Base-by-base conservation (phyloP, 2,329 filamentous ascomycete genomes). In the Lachnellula suecica region DNA sequence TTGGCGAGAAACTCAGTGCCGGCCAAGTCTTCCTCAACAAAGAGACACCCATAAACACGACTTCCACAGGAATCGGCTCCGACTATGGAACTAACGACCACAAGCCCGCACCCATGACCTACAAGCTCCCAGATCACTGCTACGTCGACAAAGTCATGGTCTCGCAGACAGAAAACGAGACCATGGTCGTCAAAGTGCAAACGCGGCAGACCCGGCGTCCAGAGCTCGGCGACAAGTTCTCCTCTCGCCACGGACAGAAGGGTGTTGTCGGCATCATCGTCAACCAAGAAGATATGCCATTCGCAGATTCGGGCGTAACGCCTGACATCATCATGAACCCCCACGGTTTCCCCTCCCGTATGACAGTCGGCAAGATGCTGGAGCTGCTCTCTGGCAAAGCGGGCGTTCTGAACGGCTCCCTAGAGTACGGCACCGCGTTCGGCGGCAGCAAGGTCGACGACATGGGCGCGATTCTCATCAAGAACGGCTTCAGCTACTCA, bases 241-340 rank as follows among this genome's bases (percentile, higher is more conserved):
- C 92, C 1, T 99, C 94, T 46, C 90, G 94, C 54, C 94, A 99
- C 79, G 94, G 94, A 19, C 94, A 99, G 67, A 99, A 99, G 71
- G 94, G 94, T 75, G 94, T 97, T 19, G 91, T 96, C 1, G 94
- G 94, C 51, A 93, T 97, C 63, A 97, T 99, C 53, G 91, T 93
- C 17, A 89, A 96, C 57, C 93, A 97, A 72, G 91, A 94, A 67
- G 94, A 99, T 68, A 88, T 99, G 84, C 94, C 94, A 0, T 99
- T 99, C 74, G 88, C 88, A 31, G 94, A 99, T 71, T 77, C 81
- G 47, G 95, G 94, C 2, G 83, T 99, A 60, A 87, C 85, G n/a
- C 94, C 94, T 0, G 94, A 99, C 71, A 97, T 99, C 61, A 99
- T 99, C 82, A 99, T 99, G 94, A 99, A 99, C 76, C 94, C 95